Conservation (phyloP, 768 basidiomycete species). For the Tubosaeta sp. region DNA sequence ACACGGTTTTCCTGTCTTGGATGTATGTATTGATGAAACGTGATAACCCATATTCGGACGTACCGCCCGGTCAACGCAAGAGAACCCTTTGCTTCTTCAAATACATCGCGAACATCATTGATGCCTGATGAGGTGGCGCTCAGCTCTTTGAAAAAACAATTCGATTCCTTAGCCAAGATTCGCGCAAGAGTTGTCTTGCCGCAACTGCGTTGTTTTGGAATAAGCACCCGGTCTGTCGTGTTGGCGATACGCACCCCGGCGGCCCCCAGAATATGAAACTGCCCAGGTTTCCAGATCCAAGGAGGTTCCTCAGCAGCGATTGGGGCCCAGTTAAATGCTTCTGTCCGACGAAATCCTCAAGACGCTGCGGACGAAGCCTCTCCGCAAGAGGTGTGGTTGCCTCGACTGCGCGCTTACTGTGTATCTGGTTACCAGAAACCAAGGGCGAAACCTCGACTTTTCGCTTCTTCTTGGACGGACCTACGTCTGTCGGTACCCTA, state of each 20-base stretch:
- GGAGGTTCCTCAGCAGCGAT: slow-evolving; percentile 51
- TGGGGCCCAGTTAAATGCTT: slow-evolving; percentile 52
- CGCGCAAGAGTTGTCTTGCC: slow-evolving; percentile 77
- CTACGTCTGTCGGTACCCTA: slow-evolving; percentile 10
- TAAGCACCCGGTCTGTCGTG: neutral
- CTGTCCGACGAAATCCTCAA: slow-evolving; percentile 74
- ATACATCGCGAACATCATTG: slow-evolving; percentile 65
- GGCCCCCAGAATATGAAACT: slow-evolving; percentile 75
- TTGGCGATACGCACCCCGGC: slow-evolving; percentile 46
- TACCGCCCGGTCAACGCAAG: slow-evolving; percentile 64
- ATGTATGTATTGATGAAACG: slow-evolving; percentile 6
- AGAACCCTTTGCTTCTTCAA: slow-evolving; percentile 69
- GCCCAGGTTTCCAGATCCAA: slow-evolving; percentile 49
- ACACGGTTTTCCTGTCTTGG: slow-evolving; percentile 53
- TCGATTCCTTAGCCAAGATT: slow-evolving; percentile 55
- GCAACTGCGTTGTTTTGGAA: slow-evolving; percentile 36
- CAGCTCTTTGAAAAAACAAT: slow-evolving; percentile 68
- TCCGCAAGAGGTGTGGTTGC: slow-evolving; percentile 60
- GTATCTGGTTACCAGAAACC: slow-evolving; percentile 15
- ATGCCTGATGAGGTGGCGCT: slow-evolving; percentile 69
- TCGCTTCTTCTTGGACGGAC: slow-evolving; percentile 29
- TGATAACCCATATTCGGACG: slow-evolving; percentile 2
- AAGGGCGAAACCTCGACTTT: slow-evolving; percentile 15
- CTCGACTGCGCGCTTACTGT: slow-evolving; percentile 18
- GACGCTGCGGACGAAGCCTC: slow-evolving; percentile 55